Percentiles rank a stretch among this genome's conserved stretches.
Evolutionary conservation across 306 rosid species (phyloP).

Genomic region (Quercus parvula): DNA sequence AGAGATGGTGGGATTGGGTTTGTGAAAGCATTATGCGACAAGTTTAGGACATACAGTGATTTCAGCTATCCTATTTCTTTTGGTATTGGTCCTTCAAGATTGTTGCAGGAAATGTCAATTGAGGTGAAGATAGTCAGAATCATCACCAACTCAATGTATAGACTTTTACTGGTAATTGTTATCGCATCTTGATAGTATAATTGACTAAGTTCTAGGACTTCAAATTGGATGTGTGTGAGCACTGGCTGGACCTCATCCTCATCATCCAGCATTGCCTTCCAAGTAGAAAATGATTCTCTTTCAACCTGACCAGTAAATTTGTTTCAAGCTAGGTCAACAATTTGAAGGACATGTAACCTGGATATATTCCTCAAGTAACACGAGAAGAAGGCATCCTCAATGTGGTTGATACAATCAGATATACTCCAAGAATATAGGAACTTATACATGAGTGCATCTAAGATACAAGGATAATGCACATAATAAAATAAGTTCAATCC

Average conservation of each 20-base stretch:
- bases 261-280: conserved; percentile 36
- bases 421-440: too few relatives aligned
- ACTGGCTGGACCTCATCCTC: not conserved
- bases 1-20: conserved; percentile 38
- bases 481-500: too few relatives aligned
- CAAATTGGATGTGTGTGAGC: not conserved
- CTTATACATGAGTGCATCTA: too few relatives aligned
- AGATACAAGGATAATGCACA: too few relatives aligned
- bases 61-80: conserved; percentile 15
- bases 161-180: conserved; percentile 14
- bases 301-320: conserved; percentile 34
- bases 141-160: not conserved
- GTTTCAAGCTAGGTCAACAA: conserved; percentile 35
- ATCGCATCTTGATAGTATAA: conserved; percentile 30
- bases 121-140: not conserved
- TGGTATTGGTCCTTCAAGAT: conserved; percentile 11
- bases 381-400: conserved; percentile 15
- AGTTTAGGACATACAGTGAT: conserved; percentile 8
- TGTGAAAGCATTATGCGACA: conserved; percentile 17
- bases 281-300: conserved; percentile 14
- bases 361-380: conserved; percentile 10
- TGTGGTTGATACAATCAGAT: conserved; percentile 1
- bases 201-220: not conserved
- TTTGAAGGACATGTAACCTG: conserved; percentile 32
- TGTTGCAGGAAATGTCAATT: conserved; percentile 20